phyloP scores from a whole-genome alignment of 2,329 filamentous ascomycete genomes.

The Cucurbitaria berberidis region DNA sequence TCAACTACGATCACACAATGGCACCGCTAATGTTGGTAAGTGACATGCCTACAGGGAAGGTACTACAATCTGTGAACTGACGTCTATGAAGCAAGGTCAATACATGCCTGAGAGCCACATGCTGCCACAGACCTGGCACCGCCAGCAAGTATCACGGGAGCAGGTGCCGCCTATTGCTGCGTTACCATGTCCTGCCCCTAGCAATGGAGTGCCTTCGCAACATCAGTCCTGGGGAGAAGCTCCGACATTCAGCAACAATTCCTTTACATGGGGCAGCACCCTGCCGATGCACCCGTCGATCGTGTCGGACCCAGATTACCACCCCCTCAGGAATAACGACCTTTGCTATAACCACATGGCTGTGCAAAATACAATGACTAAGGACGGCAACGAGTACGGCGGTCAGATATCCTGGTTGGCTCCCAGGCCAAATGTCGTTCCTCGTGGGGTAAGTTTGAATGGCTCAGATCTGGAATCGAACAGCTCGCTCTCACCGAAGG shows the following conservation, averaged over 20 bases:
- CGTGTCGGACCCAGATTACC: slow-evolving; percentile 7
- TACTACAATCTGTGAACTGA: slow-evolving; percentile 3
- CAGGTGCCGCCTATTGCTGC: neutral
- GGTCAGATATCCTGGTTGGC: slow-evolving; percentile 4
- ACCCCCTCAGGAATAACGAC: slow-evolving; percentile 10
- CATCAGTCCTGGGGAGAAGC: slow-evolving; percentile 4
- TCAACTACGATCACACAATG: slow-evolving; percentile 13
- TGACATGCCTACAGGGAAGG: neutral
- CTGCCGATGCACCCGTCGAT: slow-evolving; percentile 14
- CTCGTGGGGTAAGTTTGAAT: neutral
- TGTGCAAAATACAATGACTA: slow-evolving; percentile 7
- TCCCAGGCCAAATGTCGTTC: neutral
- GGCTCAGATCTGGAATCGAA: slow-evolving; percentile 17
- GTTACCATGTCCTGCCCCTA: neutral
- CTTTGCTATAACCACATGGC: slow-evolving; percentile 10
- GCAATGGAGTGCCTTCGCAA: neutral
- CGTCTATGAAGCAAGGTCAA: slow-evolving; percentile 11
- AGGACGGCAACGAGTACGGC: slow-evolving; percentile 4
- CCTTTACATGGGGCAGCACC: slow-evolving; percentile 5
- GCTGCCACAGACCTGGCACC: slow-evolving; percentile 11
- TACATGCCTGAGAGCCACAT: slow-evolving; percentile 9
- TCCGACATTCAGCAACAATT: neutral
- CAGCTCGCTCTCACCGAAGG: slow-evolving; percentile 27
- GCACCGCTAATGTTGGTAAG: slow-evolving; percentile 24
- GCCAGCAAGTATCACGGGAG: slow-evolving; percentile 9